Evolutionary conservation across 441 rosid species (phyloP), one percentile per base, ranked within the genome.

Genomic region (Adansonia gregorii): DNA sequence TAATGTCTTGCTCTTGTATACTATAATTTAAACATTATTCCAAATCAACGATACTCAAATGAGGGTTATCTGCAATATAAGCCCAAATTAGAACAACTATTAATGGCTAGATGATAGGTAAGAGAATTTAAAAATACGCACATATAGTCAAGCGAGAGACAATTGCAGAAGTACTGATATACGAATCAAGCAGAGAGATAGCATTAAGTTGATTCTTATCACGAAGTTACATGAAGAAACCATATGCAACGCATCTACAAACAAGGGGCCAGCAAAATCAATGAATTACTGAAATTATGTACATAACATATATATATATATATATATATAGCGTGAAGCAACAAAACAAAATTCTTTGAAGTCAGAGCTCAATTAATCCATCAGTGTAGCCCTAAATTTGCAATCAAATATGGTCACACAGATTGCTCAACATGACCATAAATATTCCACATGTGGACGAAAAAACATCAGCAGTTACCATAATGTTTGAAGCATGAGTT

Each of bases 401-500:
- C 72, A 67, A 67, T n/a, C 27, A 43, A 45, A 67, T 67, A 10
- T 35, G 46, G n/a, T 45, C 72, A 67, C 61, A 58, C 11, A 45
- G n/a, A 67, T n/a, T 45, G 54, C 22, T 45, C 8, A 67, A 46
- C 17, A 20, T 39, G 55, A 67, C 39, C 14, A 1, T 41, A 24
- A 67, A 67, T 45, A 20, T 24, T 67, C 46, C 59, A 43, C 68
- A 68, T 61, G 43, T 2, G 12, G 55, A 43, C 4, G 48, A 63
- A 70, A 81, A 74, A 69, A 12, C 41, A 70, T 70, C 39, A 75
- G 71, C 46, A 54, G 55, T 59, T 89, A 95, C 98, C 97, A 86
- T 83, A 72, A 92, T 89, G 69, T 85, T 80, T 55, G 97, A 91
- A 45, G 97, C 86, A 89, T 93, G 97, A 84, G 85, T 79, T 78